A percentile compares a stretch with the other conserved stretches of the same genome.
These are phyloP conservation scores for Actinomucor elegans DNA, from an alignment of 371 early-diverging fungal genomes.

Conservation along the genomic window DNA sequence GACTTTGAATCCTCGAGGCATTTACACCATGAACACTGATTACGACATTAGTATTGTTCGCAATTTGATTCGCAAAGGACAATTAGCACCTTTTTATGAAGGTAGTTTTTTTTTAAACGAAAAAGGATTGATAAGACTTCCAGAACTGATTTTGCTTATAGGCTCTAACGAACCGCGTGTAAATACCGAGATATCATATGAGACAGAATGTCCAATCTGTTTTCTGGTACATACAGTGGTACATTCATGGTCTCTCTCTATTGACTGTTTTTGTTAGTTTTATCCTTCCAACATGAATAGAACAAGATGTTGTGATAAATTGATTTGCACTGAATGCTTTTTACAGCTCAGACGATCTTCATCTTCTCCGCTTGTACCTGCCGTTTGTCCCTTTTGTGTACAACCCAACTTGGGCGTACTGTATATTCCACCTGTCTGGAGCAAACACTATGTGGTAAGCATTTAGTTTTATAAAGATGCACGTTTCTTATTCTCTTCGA, in stretches of 20 bases:
- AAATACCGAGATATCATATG: slow-evolving; percentile 8
- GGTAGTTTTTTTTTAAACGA: slow-evolving; percentile 51
- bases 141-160: no score
- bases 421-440: slow-evolving; percentile 53
- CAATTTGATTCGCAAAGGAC: slow-evolving; percentile 67
- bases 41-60: slow-evolving; percentile 71
- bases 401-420: slow-evolving; percentile 80
- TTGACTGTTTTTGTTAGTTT: slow-evolving; percentile 46
- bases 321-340: slow-evolving; percentile 93
- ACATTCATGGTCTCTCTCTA: no score
- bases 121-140: no score
- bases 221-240: slow-evolving; percentile 80
- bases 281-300: slow-evolving; percentile 90
- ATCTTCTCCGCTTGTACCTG: slow-evolving; percentile 44
- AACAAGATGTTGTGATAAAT: slow-evolving; percentile 86
- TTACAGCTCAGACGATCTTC: slow-evolving; percentile 80
- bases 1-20: slow-evolving; percentile 61
- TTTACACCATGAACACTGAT: slow-evolving; percentile 63
- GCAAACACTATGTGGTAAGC: slow-evolving; percentile 18
- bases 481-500: not conserved
- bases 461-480: no score
- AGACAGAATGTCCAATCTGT: slow-evolving; percentile 89
- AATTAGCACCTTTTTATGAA: slow-evolving; percentile 84
- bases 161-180: slow-evolving; percentile 28
- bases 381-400: slow-evolving; percentile 85